A percentile compares a stretch with the other conserved stretches of the same genome.
Conservation (phyloP, 2,329 filamentous ascomycete genomes). For the Hypoxylon sp. region DNA sequence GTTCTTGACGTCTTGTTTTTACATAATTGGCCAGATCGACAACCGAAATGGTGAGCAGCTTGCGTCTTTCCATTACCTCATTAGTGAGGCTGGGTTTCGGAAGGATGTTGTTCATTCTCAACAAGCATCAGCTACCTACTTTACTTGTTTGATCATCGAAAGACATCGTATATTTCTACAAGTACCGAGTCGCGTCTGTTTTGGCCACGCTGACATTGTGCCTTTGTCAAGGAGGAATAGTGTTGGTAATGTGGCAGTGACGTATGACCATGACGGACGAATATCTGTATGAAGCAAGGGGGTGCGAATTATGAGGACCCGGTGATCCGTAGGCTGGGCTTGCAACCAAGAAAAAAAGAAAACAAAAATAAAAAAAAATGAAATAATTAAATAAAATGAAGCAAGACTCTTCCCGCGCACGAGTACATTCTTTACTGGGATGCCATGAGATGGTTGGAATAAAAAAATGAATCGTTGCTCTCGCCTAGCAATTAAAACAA, state of each 20-base stretch:
- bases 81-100: constrained; percentile 38
- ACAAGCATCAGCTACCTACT: constrained; percentile 19
- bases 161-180: constrained; percentile 6
- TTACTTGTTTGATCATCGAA: constrained; percentile 27
- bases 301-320: constrained; percentile 7
- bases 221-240: constrained; percentile 5
- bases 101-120: constrained; percentile 33
- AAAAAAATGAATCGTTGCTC: constrained; percentile 26
- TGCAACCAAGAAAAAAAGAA: constrained; percentile 9
- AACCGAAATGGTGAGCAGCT: constrained; percentile 36
- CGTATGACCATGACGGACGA: constrained; percentile 27
- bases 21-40: constrained; percentile 40
- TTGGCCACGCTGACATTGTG: constrained; percentile 14
- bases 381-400: not conserved
- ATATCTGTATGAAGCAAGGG: constrained; percentile 28
- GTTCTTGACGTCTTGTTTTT: constrained; percentile 28
- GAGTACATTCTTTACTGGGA: not conserved
- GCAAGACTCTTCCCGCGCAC: not conserved
- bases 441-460: constrained; percentile 5
- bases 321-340: constrained; percentile 17
- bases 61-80: constrained; percentile 33
- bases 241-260: constrained; percentile 25
- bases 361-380: not conserved
- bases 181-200: constrained; percentile 1
- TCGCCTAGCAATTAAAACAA: constrained; percentile 5